Conservation (phyloP, 768 basidiomycete genomes). For the Coprinopsis strossmayeri region DNA sequence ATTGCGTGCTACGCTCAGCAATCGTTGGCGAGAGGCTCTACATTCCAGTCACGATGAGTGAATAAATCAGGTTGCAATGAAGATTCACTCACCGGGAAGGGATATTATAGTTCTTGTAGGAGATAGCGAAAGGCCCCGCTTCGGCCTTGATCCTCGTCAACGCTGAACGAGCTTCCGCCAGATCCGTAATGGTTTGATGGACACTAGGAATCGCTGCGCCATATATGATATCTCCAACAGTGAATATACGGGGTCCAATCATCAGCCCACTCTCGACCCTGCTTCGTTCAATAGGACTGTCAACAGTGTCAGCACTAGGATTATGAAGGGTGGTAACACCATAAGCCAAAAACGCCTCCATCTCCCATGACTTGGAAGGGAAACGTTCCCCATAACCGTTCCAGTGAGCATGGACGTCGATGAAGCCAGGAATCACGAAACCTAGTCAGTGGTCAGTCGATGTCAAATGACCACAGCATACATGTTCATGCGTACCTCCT, state of each 20-base stretch:
- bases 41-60: too few species aligned
- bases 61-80: too few species aligned
- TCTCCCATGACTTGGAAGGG: slow-evolving; percentile 67
- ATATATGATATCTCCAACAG: slow-evolving; percentile 61
- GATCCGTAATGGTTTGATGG: slow-evolving; percentile 59
- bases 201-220: slow-evolving; percentile 37
- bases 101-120: slow-evolving; percentile 75
- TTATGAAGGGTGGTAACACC: slow-evolving; percentile 76
- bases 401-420: slow-evolving; percentile 78
- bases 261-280: slow-evolving; percentile 63
- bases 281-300: slow-evolving; percentile 59
- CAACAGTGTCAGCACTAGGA: slow-evolving; percentile 57
- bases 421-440: slow-evolving; percentile 63
- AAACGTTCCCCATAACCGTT: slow-evolving; percentile 41
- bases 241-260: slow-evolving; percentile 68
- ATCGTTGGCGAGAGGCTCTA: slow-evolving; percentile 61
- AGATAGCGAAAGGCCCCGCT: slow-evolving; percentile 62
- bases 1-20: slow-evolving; percentile 54
- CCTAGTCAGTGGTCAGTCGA: slow-evolving; percentile 33
- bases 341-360: slow-evolving; percentile 69
- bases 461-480: too few species aligned
- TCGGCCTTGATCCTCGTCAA: slow-evolving; percentile 65
- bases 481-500: slow-evolving; percentile 46
- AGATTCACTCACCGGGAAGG: slow-evolving; percentile 49
- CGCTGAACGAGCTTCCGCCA: slow-evolving; percentile 58